A percentile compares a stretch with the other conserved stretches of the same genome.
Evolutionary conservation across 768 basidiomycete genomes (phyloP).

Genomic region (Amyloporia xantha): DNA sequence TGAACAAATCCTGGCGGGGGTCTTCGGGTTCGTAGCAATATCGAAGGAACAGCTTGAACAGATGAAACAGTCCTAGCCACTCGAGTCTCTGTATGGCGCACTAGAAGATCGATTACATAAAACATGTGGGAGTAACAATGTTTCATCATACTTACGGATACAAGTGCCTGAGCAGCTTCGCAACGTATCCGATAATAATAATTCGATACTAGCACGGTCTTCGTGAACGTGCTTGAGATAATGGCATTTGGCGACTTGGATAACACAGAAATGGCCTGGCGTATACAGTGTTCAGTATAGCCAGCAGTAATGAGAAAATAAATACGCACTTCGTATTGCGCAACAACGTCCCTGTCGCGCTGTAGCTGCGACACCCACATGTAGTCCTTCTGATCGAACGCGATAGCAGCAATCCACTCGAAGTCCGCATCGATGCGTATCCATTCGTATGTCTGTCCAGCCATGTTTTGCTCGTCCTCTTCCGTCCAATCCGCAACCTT

Average conservation of each 20-base stretch:
- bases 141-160: constrained; percentile 48
- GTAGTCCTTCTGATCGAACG: constrained; percentile 93
- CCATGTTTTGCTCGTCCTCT: constrained; percentile 90
- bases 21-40: constrained; percentile 90
- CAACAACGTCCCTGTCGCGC: constrained; percentile 92
- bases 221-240: constrained; percentile 86
- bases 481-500: constrained; percentile 97
- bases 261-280: constrained; percentile 85
- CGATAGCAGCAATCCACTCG: constrained; percentile 94
- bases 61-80: constrained; percentile 88
- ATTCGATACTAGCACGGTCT: constrained; percentile 89
- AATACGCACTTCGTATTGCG: constrained; percentile 81
- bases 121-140: background rate
- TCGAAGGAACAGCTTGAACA: constrained; percentile 90
- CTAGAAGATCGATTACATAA: constrained; percentile 33
- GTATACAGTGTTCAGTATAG: constrained; percentile 1
- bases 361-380: constrained; percentile 98
- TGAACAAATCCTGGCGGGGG: constrained; percentile 73
- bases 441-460: constrained; percentile 98
- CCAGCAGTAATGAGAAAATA: background rate
- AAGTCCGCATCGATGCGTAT: constrained; percentile 98
- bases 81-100: constrained; percentile 80
- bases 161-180: constrained; percentile 84
- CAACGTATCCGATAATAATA: constrained; percentile 96
- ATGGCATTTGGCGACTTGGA: constrained; percentile 76